phyloP scores from a whole-genome alignment of 805 yeast species.

The Saturnispora kantuleensis region DNA sequence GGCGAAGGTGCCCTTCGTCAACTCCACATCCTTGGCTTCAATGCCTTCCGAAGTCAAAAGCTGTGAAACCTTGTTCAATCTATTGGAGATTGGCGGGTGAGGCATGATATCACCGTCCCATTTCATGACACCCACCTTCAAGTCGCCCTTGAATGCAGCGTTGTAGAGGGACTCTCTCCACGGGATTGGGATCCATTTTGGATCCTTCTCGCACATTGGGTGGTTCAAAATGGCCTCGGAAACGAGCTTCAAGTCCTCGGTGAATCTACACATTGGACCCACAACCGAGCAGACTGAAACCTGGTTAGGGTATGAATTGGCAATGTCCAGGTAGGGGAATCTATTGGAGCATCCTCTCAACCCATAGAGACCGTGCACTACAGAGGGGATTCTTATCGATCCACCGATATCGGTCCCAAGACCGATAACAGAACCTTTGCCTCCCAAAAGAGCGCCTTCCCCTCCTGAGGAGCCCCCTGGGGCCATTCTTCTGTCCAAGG shows the following conservation, averaged over 20 bases:
- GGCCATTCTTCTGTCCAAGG: slow-evolving; percentile 28
- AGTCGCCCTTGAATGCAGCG: slow-evolving; percentile 16
- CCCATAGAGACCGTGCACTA: slow-evolving; percentile 27
- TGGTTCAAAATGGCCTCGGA: slow-evolving; percentile 29
- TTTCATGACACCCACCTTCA: slow-evolving; percentile 37
- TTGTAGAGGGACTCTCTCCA: slow-evolving; percentile 29
- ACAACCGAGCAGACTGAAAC: slow-evolving; percentile 26
- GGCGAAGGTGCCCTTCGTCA: slow-evolving; percentile 22
- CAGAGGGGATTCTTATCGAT: slow-evolving; percentile 27
- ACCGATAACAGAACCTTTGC: slow-evolving; percentile 27
- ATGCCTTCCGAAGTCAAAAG: slow-evolving; percentile 11
- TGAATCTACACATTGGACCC: slow-evolving; percentile 26
- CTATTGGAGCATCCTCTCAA: slow-evolving; percentile 28
- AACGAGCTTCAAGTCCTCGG: slow-evolving; percentile 29
- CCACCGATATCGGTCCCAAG: slow-evolving; percentile 35
- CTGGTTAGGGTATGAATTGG: slow-evolving; percentile 28
- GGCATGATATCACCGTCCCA: slow-evolving; percentile 41
- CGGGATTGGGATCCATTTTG: slow-evolving; percentile 40
- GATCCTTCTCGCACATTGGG: slow-evolving; percentile 41
- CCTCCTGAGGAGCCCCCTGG: slow-evolving; percentile 40
- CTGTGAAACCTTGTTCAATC: slow-evolving; percentile 25
- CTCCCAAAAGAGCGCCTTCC: slow-evolving; percentile 30
- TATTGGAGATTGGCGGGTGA: slow-evolving; percentile 46
- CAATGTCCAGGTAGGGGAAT: slow-evolving; percentile 23
- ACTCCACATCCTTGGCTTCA: slow-evolving; percentile 12